Percentiles rank a stretch among this genome's conserved stretches.
Conservation (phyloP, 495 filamentous ascomycete species). For the Lasiosphaeriaceae sp. region DNA sequence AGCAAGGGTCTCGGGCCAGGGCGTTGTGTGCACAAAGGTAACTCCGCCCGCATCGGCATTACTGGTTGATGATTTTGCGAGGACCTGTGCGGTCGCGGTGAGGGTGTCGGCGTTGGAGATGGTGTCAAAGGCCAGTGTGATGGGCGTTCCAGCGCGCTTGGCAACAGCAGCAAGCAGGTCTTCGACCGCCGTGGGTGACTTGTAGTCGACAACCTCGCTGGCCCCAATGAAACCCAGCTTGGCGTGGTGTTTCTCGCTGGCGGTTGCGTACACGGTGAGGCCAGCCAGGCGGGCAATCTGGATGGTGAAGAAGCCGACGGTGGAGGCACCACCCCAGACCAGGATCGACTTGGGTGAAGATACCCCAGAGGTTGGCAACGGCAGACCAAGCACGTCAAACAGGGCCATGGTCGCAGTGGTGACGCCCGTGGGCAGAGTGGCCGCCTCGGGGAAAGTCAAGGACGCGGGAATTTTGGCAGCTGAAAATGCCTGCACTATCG, state of each 20-base stretch:
- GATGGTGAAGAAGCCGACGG: constrained; percentile 46
- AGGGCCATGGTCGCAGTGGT: constrained; percentile 33
- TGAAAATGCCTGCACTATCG: constrained; percentile 24
- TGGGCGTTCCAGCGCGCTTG: constrained; percentile 12
- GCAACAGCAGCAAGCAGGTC: constrained; percentile 34
- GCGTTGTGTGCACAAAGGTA: not conserved
- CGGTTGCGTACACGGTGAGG: constrained; percentile 36
- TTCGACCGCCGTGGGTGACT: constrained; percentile 16
- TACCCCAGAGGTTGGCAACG: not conserved
- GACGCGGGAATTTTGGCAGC: constrained; percentile 27
- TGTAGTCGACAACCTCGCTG: constrained; percentile 26
- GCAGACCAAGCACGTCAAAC: constrained; percentile 32
- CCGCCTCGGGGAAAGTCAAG: constrained; percentile 33
- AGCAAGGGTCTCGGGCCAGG: not conserved
- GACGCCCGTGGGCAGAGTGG: constrained; percentile 33
- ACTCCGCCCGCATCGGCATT: not conserved
- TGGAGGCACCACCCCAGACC: constrained; percentile 58
- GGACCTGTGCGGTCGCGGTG: constrained; percentile 13
- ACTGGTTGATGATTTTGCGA: not conserved
- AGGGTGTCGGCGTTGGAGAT: constrained; percentile 26
- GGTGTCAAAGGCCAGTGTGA: constrained; percentile 29
- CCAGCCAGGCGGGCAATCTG: constrained; percentile 43
- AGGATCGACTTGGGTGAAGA: constrained; percentile 38
- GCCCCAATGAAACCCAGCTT: constrained; percentile 31
- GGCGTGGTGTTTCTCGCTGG: constrained; percentile 30